Evolutionary conservation across 2,329 filamentous ascomycete species (phyloP).

Genomic region (Trichoderma sp.): DNA sequence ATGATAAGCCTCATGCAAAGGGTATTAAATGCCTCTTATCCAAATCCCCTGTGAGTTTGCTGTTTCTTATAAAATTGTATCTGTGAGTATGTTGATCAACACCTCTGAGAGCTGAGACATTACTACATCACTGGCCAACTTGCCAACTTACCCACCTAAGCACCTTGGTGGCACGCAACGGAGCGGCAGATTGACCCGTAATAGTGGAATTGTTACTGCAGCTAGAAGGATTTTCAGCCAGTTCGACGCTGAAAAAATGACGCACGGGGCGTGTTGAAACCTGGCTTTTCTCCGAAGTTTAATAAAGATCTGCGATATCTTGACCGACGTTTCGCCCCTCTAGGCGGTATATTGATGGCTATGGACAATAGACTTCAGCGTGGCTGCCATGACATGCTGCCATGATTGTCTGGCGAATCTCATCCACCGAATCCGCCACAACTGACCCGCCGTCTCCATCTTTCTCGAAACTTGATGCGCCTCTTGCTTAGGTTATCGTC

Average conservation of each 20-base stretch:
- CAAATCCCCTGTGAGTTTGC: not conserved
- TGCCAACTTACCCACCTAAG: not conserved
- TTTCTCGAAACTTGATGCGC: not conserved
- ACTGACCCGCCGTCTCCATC: conserved; percentile 2
- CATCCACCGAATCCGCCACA: conserved; percentile 3
- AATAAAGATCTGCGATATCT: conserved; percentile 10
- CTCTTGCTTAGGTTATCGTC: not conserved
- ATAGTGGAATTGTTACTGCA: not conserved
- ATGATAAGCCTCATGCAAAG: not conserved
- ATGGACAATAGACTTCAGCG: not conserved
- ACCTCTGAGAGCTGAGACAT: not conserved
- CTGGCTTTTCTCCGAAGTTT: not conserved
- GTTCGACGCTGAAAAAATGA: not conserved
- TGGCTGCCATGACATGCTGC: conserved; percentile 2
- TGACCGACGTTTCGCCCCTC: conserved; percentile 1
- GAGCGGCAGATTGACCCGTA: not conserved
- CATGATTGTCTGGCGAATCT: not conserved
- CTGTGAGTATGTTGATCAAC: not conserved
- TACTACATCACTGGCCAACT: not conserved
- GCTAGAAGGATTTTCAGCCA: not conserved
- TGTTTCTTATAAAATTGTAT: conserved; percentile 4
- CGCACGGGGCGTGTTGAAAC: conserved; percentile 8
- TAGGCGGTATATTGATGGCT: not conserved
- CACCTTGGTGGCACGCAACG: not conserved
- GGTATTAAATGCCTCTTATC: not conserved